Base-by-base conservation (phyloP, 179 eudicot genomes). In the Gypsophila paniculata region DNA sequence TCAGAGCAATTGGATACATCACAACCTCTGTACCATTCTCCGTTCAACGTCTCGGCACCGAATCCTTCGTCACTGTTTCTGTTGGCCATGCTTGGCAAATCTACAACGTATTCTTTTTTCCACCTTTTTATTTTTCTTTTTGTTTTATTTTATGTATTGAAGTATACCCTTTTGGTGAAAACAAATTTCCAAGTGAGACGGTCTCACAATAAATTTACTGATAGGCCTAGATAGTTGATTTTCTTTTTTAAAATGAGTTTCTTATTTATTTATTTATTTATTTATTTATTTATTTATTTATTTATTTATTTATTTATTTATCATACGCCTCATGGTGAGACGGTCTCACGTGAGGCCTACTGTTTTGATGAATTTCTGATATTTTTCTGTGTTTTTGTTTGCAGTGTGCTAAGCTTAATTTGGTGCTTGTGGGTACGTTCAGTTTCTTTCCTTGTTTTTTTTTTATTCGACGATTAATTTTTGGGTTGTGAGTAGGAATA, bases 11-110 rank as follows among this genome's bases (percentile, higher is more conserved):
- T 9, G 99, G 99, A 10, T 94, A 90, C 77, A 90, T 94, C 11
- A 94, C 97, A 0, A 86, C 79, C 67, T 76, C 77, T 3, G 95
- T 90, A 3, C 97, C 99, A 0, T 91, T 94, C 77, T 87, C 88
- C 23, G 88, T 94, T 51, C 91, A 88, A 75, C 81, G 91, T 23
- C 76, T 91, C 52, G 96, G 97, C 15, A 91, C 96, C 34, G 97
- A 91, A 77, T 88, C 96, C 48, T 94, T 94, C 70, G 96, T 94
- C 83, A 94, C 97, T 42, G 96, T 94, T 76, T 83, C 90, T 76
- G 87, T 94, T 70, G 99, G 99, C 62, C 91, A 94, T 79, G 84
- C 99, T 32, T 94, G 90, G 86, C 97, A 94, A 84, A 84, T 94
- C 72, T 91, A 94, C 84, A 94, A 91, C 48, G 97, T 94, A 85